phyloP scores from a whole-genome alignment of 768 basidiomycete genomes.

The Mycena floridula region DNA sequence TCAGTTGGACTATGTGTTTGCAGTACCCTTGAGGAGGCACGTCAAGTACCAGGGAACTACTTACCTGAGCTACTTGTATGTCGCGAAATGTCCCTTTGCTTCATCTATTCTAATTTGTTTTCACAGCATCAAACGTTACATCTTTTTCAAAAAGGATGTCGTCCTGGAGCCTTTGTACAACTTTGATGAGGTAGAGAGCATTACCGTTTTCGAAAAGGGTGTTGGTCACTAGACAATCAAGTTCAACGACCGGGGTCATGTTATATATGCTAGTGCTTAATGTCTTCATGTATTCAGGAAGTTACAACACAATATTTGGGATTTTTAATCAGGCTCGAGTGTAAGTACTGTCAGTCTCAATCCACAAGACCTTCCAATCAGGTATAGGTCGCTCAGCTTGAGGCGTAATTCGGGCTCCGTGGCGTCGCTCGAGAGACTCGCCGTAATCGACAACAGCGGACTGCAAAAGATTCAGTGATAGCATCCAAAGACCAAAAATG shows the following conservation, averaged over 20 bases:
- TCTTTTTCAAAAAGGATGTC: slow-evolving; percentile 32
- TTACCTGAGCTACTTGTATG: slow-evolving; percentile 1
- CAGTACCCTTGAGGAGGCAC: slow-evolving; percentile 16
- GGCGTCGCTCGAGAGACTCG: slow-evolving; percentile 57
- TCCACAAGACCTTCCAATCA: slow-evolving; percentile 37
- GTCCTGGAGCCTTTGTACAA: slow-evolving; percentile 22
- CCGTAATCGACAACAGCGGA: slow-evolving; percentile 74
- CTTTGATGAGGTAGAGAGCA: slow-evolving; percentile 31
- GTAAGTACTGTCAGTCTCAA: too few relatives aligned
- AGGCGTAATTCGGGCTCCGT: slow-evolving; percentile 76
- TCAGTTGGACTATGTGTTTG: slow-evolving; percentile 11
- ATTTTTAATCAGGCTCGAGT: too few relatives aligned
- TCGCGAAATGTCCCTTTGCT: too few relatives aligned
- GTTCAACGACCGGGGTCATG: too few relatives aligned
- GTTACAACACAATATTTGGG: too few relatives aligned
- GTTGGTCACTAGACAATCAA: slow-evolving; percentile 30
- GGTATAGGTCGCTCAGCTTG: slow-evolving; percentile 78
- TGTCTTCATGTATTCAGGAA: too few relatives aligned
- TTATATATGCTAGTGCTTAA: too few relatives aligned
- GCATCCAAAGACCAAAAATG: slow-evolving; percentile 41
- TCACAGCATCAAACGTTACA: slow-evolving; percentile 25
- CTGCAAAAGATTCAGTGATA: slow-evolving; percentile 25
- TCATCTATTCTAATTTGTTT: too few relatives aligned
- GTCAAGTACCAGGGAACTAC: slow-evolving; percentile 13
- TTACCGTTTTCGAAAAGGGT: slow-evolving; percentile 37